Conservation (phyloP, 2,329 filamentous ascomycete genomes). For the Fusarium brachygibbosum region DNA sequence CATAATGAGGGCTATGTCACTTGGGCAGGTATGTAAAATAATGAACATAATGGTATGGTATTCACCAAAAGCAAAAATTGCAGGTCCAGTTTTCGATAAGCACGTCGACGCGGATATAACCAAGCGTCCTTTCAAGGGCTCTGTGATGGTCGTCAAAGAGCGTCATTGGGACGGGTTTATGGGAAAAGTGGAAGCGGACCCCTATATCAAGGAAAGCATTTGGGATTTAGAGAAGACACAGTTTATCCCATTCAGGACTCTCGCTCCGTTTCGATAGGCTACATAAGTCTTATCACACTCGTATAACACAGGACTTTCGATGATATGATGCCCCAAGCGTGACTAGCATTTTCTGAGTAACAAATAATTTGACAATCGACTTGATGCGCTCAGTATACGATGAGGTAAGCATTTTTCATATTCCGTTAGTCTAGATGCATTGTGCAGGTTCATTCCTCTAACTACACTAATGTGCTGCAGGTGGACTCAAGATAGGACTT, state of each 20-base stretch:
- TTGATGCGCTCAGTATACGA: too few relatives aligned
- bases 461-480: too few relatives aligned
- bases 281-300: too few relatives aligned
- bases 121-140: conserved; percentile 11
- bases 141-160: conserved; percentile 9
- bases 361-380: too few relatives aligned
- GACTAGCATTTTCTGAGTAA: too few relatives aligned
- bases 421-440: too few relatives aligned
- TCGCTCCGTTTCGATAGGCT: conserved; percentile 1
- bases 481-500: too few relatives aligned
- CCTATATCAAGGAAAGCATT: conserved; percentile 3
- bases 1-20: conserved; percentile 13
- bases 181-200: conserved; percentile 6
- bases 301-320: too few relatives aligned
- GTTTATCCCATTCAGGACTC: conserved; percentile 10
- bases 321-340: too few relatives aligned
- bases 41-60: not conserved
- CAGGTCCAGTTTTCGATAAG: conserved; percentile 7
- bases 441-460: too few relatives aligned
- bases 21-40: conserved; percentile 1
- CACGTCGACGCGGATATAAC: conserved; percentile 5
- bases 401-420: too few relatives aligned
- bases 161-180: conserved; percentile 7
- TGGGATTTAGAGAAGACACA: conserved; percentile 9
- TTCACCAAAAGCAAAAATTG: not conserved